phyloP scores from a whole-genome alignment of 2,329 filamentous ascomycete species.

The Blastomyces parvus region DNA sequence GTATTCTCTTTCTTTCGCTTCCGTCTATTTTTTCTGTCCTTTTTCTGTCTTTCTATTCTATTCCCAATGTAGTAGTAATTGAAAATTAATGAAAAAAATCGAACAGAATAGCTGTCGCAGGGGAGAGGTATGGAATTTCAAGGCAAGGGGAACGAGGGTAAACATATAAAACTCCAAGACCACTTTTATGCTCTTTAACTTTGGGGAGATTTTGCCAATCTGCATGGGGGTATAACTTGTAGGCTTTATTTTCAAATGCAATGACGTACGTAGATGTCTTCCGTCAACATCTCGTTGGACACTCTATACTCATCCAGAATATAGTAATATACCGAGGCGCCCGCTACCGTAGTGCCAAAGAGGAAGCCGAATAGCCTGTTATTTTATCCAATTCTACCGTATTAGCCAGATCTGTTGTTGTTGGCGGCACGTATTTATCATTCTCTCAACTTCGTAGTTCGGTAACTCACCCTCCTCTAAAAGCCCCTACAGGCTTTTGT shows the following conservation, averaged over 20 bases:
- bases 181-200: conserved; percentile 1
- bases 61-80: neutral
- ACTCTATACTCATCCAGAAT: conserved; percentile 87
- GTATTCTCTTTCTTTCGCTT: neutral
- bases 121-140: neutral
- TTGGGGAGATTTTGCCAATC: neutral
- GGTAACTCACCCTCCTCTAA: conserved; percentile 58
- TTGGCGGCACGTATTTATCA: no score
- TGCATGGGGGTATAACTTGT: neutral
- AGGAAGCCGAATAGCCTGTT: conserved; percentile 83
- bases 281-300: conserved; percentile 83
- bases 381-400: conserved; percentile 2
- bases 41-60: neutral
- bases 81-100: neutral
- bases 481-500: conserved; percentile 60
- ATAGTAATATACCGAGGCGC: conserved; percentile 80
- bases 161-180: neutral
- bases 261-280: conserved; percentile 84
- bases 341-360: conserved; percentile 68
- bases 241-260: conserved; percentile 12
- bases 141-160: neutral
- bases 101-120: neutral
- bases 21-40: neutral
- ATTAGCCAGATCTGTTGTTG: conserved; percentile 6
- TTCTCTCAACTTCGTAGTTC: neutral